Evolutionary conservation across 2,329 filamentous ascomycete species (phyloP).

Genomic region (Cryphonectria japonica): DNA sequence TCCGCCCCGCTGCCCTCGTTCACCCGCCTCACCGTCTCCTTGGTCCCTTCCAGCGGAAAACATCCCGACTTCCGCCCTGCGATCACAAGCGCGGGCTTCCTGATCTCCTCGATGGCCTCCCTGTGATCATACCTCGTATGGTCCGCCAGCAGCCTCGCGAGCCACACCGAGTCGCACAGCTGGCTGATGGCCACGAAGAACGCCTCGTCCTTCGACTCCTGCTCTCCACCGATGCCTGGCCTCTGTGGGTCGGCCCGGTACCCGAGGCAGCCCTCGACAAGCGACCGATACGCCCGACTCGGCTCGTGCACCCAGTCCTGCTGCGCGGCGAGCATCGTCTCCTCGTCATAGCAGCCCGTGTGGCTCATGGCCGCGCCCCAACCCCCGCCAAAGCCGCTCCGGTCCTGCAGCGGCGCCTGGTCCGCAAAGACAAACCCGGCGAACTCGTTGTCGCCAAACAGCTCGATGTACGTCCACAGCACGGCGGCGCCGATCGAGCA

Average conservation of each 20-base stretch:
- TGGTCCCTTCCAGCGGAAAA: slow-evolving; percentile 44
- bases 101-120: slow-evolving; percentile 43
- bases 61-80: slow-evolving; percentile 43
- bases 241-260: slow-evolving; percentile 40
- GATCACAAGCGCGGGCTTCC: slow-evolving; percentile 42
- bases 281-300: slow-evolving; percentile 35
- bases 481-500: slow-evolving; percentile 48
- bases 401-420: slow-evolving; percentile 47
- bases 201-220: slow-evolving; percentile 37
- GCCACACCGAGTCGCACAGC: slow-evolving; percentile 42
- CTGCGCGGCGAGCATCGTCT: slow-evolving; percentile 40
- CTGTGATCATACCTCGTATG: slow-evolving; percentile 48
- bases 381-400: slow-evolving; percentile 35
- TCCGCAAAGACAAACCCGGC: slow-evolving; percentile 44
- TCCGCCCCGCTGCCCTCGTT: slow-evolving; percentile 32
- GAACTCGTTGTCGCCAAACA: slow-evolving; percentile 41
- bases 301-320: slow-evolving; percentile 33
- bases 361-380: slow-evolving; percentile 42
- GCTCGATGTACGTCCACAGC: slow-evolving; percentile 46
- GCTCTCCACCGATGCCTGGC: slow-evolving; percentile 32
- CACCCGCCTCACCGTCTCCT: slow-evolving; percentile 40
- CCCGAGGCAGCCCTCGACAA: slow-evolving; percentile 43
- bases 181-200: slow-evolving; percentile 42
- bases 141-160: slow-evolving; percentile 43
- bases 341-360: slow-evolving; percentile 44